A percentile compares a stretch with the other conserved stretches of the same genome.
Evolutionary conservation across 2,329 filamentous ascomycete species (phyloP).

Genomic region (Aspergillus puulaauensis): DNA sequence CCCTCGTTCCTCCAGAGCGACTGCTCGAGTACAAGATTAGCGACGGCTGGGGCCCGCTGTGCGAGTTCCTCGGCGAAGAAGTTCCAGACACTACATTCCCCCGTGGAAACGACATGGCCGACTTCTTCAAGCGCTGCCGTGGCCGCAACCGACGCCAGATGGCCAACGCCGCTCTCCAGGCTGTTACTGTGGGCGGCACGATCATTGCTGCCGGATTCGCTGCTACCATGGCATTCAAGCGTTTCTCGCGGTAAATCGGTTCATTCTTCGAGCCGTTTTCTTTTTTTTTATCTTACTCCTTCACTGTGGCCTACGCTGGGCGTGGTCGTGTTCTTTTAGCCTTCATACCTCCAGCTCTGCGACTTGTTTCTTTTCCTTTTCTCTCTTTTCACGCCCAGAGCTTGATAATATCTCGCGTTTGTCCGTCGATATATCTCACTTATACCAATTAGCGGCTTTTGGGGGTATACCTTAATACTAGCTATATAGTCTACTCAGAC

Average conservation of each 20-base stretch:
- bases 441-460: constrained; percentile 6
- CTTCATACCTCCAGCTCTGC: not conserved
- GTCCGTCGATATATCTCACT: not conserved
- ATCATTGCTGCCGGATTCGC: constrained; percentile 47
- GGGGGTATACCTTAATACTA: not conserved
- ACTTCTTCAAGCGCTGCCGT: constrained; percentile 56
- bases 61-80: constrained; percentile 55
- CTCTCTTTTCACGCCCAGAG: not conserved
- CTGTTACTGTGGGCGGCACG: constrained; percentile 50
- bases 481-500: not conserved
- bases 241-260: constrained; percentile 30
- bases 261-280: not conserved
- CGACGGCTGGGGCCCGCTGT: constrained; percentile 56
- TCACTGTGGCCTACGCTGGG: constrained; percentile 3
- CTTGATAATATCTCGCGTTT: not conserved
- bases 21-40: constrained; percentile 56
- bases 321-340: not conserved
- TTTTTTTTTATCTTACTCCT: not conserved
- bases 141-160: constrained; percentile 56
- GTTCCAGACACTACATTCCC: constrained; percentile 52
- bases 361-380: not conserved
- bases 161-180: constrained; percentile 55
- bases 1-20: constrained; percentile 49
- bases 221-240: constrained; percentile 42
- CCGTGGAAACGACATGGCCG: constrained; percentile 54